Conservation (phyloP, 169 alveolate genomes). For the Plasmodium cynomolgi region DNA sequence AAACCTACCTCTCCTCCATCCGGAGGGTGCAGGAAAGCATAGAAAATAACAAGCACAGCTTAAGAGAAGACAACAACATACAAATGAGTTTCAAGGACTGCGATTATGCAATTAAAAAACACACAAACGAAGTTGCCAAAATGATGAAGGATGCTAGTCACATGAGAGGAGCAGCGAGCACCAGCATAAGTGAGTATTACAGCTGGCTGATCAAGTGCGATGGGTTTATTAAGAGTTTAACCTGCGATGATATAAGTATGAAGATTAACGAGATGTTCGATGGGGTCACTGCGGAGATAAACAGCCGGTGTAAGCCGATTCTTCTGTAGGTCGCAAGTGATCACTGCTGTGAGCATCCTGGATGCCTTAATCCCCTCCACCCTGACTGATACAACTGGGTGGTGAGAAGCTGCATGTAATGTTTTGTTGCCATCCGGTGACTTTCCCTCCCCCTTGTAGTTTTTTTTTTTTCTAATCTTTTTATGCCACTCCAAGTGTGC, state of each 20-base stretch:
- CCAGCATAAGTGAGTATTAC: conserved; percentile 30
- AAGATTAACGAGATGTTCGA: conserved; percentile 19
- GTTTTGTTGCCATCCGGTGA: no score
- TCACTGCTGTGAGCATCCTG: not conserved
- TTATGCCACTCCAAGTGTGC: not conserved
- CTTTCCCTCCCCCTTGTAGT: no score
- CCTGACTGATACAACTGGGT: no score
- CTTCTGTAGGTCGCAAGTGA: not conserved
- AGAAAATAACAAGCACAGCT: not conserved
- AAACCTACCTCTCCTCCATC: conserved; percentile 28
- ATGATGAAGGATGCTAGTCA: conserved; percentile 55
- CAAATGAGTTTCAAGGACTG: conserved; percentile 45
- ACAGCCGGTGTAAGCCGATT: conserved; percentile 51
- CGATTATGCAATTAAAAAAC: conserved; percentile 29
- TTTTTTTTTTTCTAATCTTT: no score
- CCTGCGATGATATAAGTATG: conserved; percentile 25
- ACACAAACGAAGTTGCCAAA: conserved; percentile 48
- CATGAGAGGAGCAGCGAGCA: conserved; percentile 43
- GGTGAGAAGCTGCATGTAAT: no score
- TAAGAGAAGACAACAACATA: conserved; percentile 39
- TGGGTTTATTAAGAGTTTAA: conserved; percentile 8
- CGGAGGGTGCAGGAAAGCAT: conserved; percentile 24
- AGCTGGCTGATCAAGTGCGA: conserved; percentile 43
- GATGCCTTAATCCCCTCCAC: not conserved
- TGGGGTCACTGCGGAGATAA: conserved; percentile 29